Percentiles rank a stretch among this genome's conserved stretches.
Conservation (phyloP, 1,284 basidiomycete species). For the Trametes versicolor region DNA sequence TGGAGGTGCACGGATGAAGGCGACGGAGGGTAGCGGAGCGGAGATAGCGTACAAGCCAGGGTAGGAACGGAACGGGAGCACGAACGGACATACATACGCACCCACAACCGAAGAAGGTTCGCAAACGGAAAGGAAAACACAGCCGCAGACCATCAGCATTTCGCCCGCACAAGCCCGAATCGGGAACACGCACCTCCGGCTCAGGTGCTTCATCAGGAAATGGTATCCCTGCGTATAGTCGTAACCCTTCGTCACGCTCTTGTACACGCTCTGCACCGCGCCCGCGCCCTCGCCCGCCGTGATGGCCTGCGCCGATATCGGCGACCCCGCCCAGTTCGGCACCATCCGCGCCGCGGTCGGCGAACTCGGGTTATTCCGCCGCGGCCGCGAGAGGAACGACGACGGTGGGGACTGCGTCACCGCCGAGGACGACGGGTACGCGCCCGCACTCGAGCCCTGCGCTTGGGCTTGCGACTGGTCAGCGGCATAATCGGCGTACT, state of each 20-base stretch:
- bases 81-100: slow-evolving; percentile 11
- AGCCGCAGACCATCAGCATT: slow-evolving; percentile 11
- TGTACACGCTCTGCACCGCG: slow-evolving; percentile 71
- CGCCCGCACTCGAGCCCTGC: slow-evolving; percentile 12
- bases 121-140: neutral
- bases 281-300: slow-evolving; percentile 36
- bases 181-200: slow-evolving; percentile 71
- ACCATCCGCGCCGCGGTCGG: slow-evolving; percentile 31
- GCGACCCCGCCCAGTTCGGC: slow-evolving; percentile 35
- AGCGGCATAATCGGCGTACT: slow-evolving; percentile 29
- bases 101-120: slow-evolving; percentile 13
- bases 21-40: neutral
- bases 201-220: slow-evolving; percentile 92
- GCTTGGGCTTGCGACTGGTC: slow-evolving; percentile 29
- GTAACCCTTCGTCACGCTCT: slow-evolving; percentile 82
- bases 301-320: slow-evolving; percentile 30
- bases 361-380: slow-evolving; percentile 31
- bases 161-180: slow-evolving; percentile 7
- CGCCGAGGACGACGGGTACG: slow-evolving; percentile 9
- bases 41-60: neutral
- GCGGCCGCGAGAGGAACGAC: slow-evolving; percentile 29
- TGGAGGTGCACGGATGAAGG: neutral
- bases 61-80: slow-evolving; percentile 3
- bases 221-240: slow-evolving; percentile 96
- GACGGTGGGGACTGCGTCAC: slow-evolving; percentile 22